A percentile compares a stretch with the other conserved stretches of the same genome.
Evolutionary conservation across 2,329 filamentous ascomycete species (phyloP).

Genomic region (Diaporthe vexans): DNA sequence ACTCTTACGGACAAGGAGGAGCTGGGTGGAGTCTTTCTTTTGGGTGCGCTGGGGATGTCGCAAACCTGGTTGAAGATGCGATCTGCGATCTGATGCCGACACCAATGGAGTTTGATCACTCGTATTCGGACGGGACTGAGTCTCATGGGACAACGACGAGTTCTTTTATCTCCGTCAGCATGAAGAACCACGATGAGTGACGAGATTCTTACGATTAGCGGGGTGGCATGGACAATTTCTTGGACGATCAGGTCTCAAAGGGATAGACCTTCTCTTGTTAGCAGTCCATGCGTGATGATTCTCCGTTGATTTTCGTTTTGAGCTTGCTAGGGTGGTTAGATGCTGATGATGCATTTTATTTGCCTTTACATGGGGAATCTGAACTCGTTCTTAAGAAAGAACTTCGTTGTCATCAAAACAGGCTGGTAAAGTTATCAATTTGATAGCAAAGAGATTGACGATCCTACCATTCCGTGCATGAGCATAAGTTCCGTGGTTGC

Average conservation of each 20-base stretch:
- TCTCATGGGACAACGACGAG: conserved; percentile 31
- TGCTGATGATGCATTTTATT: neutral
- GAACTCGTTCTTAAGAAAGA: neutral
- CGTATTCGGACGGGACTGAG: conserved; percentile 30
- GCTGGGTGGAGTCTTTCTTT: conserved; percentile 59
- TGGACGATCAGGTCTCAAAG: neutral
- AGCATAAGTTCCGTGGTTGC: too few species aligned
- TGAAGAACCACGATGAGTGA: conserved; percentile 24
- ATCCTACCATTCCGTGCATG: neutral
- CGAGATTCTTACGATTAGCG: neutral
- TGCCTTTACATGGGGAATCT: too few species aligned
- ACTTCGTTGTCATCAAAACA: neutral
- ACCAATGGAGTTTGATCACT: conserved; percentile 43
- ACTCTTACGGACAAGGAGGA: conserved; percentile 61
- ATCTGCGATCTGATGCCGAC: conserved; percentile 43
- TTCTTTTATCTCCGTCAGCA: conserved; percentile 31
- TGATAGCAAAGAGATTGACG: neutral
- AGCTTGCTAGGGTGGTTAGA: neutral
- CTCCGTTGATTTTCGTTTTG: neutral
- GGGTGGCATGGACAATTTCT: neutral
- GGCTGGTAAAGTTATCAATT: neutral
- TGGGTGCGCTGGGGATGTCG: conserved; percentile 55
- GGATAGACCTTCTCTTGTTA: neutral
- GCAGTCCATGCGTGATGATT: neutral
- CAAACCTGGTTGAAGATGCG: conserved; percentile 52